phyloP scores from a whole-genome alignment of 768 basidiomycete species.

The Tricholoma saponaceum region DNA sequence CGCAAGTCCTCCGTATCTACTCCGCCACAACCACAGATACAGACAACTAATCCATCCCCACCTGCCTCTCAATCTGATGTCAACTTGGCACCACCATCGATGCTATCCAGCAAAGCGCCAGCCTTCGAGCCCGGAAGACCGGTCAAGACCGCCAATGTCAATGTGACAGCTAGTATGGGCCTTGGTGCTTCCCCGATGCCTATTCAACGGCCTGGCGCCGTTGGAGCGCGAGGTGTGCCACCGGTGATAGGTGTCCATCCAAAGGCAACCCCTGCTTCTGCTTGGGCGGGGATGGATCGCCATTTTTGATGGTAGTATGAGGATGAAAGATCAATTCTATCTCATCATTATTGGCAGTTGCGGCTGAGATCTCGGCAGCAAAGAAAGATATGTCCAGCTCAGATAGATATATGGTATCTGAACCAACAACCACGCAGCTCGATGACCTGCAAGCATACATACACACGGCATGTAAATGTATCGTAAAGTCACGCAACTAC shows the following conservation, averaged over 20 bases:
- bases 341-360: neutral
- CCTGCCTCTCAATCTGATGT: neutral
- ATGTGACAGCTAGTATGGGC: neutral
- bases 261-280: neutral
- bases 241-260: neutral
- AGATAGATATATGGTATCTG: neutral
- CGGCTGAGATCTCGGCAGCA: neutral
- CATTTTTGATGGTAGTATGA: neutral
- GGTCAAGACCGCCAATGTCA: neutral
- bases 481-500: neutral
- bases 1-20: constrained; percentile 19
- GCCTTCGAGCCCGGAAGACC: constrained; percentile 47
- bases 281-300: neutral
- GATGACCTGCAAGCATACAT: too few relatives aligned
- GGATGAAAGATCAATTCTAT: neutral
- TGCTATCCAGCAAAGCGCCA: constrained; percentile 48
- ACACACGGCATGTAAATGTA: neutral
- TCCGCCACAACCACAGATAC: neutral
- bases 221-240: neutral
- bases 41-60: neutral
- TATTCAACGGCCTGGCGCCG: neutral
- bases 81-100: constrained; percentile 26
- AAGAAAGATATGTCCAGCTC: neutral
- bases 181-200: neutral
- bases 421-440: too few relatives aligned